A percentile compares a stretch with the other conserved stretches of the same genome.
Evolutionary conservation across 2,329 filamentous ascomycete genomes (phyloP).

Genomic region (Claviceps pusilla): DNA sequence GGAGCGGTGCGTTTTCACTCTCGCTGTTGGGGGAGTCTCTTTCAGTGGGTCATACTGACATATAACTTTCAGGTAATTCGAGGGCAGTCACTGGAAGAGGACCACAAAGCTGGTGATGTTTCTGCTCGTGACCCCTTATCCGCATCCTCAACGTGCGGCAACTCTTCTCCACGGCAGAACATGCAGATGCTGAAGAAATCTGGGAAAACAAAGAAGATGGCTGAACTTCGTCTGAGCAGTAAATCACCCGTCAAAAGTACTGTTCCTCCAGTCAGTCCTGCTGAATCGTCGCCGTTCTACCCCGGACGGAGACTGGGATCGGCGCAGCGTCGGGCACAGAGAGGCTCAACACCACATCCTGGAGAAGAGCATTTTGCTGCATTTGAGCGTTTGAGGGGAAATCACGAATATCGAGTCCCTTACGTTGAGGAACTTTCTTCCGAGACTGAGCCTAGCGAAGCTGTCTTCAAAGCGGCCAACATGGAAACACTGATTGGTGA

Average conservation of each 20-base stretch:
- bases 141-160: not conserved
- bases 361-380: not conserved
- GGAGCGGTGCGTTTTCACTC: conserved; percentile 9
- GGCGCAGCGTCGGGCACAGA: conserved; percentile 15
- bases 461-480: not conserved
- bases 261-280: conserved; percentile 1
- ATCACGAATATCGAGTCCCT: conserved; percentile 6
- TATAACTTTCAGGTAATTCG: not conserved
- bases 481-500: not conserved
- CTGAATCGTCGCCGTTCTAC: conserved; percentile 7
- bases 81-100: not conserved
- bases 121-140: not conserved
- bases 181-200: not conserved
- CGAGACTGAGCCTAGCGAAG: not conserved
- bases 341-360: conserved; percentile 7
- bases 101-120: not conserved
- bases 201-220: not conserved
- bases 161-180: not conserved
- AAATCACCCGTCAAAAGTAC: not conserved
- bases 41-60: not conserved
- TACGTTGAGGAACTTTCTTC: conserved; percentile 8
- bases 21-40: not conserved
- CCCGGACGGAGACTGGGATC: conserved; percentile 13
- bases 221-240: not conserved
- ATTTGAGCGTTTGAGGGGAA: not conserved